These are phyloP conservation scores for Chrysopogon serrulatus DNA, from an alignment of 176 grass and related monocot species.

Conservation along the genomic window DNA sequence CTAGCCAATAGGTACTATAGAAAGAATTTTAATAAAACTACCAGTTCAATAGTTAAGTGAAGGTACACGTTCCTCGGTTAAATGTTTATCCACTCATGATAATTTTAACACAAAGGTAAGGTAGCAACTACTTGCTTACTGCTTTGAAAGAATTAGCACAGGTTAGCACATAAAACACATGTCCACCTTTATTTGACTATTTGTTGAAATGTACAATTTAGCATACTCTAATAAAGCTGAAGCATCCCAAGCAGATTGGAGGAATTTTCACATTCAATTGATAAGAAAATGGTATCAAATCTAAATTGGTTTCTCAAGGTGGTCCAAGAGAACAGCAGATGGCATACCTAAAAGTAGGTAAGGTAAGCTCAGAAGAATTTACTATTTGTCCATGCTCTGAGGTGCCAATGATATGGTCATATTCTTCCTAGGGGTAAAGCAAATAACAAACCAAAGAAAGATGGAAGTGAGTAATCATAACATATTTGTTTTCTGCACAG, in stretches of 20 bases:
- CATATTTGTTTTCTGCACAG: neutral
- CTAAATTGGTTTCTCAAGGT: conserved; percentile 6
- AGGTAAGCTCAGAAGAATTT: conserved; percentile 81
- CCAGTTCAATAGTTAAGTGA: conserved; percentile 1
- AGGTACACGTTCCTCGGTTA: neutral
- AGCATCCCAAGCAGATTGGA: neutral
- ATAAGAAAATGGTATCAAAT: neutral
- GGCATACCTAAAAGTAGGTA: conserved; percentile 72
- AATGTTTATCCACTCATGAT: neutral
- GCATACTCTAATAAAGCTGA: neutral
- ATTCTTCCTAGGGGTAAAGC: conserved; percentile 66
- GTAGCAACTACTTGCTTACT: neutral
- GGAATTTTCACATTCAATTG: conserved; percentile 6
- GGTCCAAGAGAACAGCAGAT: neutral
- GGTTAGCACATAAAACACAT: neutral
- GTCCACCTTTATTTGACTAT: neutral
- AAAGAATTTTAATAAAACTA: neutral
- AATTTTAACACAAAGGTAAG: neutral
- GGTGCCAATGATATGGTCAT: conserved; percentile 94
- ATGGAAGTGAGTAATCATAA: neutral
- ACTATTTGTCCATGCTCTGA: conserved; percentile 88
- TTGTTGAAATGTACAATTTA: neutral
- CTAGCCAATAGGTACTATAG: neutral
- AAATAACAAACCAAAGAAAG: neutral
- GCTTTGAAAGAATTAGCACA: neutral